Conservation (phyloP, 2,329 filamentous ascomycete genomes). For the Epichloe amarillans region DNA sequence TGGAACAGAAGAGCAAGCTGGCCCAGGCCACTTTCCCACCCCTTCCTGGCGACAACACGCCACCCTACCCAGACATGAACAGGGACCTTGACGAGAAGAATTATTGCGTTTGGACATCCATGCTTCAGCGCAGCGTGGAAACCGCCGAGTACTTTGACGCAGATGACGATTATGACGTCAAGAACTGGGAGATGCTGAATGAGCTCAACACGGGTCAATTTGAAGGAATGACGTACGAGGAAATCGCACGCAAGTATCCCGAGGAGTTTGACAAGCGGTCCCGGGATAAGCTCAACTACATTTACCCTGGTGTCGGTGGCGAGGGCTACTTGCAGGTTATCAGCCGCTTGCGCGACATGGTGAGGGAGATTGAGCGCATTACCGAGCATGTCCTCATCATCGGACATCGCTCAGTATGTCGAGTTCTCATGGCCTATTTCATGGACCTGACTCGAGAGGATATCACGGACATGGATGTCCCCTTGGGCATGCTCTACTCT, state of each 20-base stretch:
- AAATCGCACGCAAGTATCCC: slow-evolving; percentile 67
- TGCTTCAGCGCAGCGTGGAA: slow-evolving; percentile 81
- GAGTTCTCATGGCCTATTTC: slow-evolving; percentile 92
- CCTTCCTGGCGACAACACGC: slow-evolving; percentile 78
- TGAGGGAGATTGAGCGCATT: slow-evolving; percentile 96
- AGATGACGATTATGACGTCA: slow-evolving; percentile 90
- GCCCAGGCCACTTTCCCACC: slow-evolving; percentile 77
- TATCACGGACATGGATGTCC: slow-evolving; percentile 88
- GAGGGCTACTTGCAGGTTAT: slow-evolving; percentile 97
- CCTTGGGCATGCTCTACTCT: slow-evolving; percentile 84
- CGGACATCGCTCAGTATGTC: slow-evolving; percentile 80
- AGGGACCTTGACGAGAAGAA: slow-evolving; percentile 64
- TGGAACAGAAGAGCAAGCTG: slow-evolving; percentile 67
- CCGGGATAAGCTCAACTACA: slow-evolving; percentile 84
- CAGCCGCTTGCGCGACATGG: slow-evolving; percentile 86
- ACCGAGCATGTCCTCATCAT: slow-evolving; percentile 90
- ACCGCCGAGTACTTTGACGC: slow-evolving; percentile 78
- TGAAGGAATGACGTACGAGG: slow-evolving; percentile 88
- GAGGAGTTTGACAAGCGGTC: slow-evolving; percentile 73
- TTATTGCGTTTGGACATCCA: slow-evolving; percentile 97
- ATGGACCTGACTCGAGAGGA: slow-evolving; percentile 82
- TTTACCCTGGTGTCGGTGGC: slow-evolving; percentile 88
- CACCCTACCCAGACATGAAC: slow-evolving; percentile 78
- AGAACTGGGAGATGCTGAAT: slow-evolving; percentile 96
- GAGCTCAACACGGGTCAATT: slow-evolving; percentile 88